Evolutionary conservation across 2,329 filamentous ascomycete genomes (phyloP).

Genomic region (Claviceps citrina): DNA sequence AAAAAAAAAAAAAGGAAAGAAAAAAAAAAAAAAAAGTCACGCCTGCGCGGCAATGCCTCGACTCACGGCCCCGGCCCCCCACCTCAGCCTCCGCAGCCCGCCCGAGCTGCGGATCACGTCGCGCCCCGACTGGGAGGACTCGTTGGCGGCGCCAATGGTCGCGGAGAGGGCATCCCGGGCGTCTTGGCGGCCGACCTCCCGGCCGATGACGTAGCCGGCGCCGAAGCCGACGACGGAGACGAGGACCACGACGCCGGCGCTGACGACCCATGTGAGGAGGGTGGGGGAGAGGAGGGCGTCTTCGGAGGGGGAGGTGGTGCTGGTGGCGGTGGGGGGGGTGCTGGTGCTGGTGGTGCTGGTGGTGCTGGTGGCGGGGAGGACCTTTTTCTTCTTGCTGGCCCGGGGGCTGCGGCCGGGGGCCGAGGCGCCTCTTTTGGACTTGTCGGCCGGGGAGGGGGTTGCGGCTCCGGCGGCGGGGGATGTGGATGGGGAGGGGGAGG

Average conservation of each 20-base stretch:
- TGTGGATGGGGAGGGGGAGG: conserved; percentile 14
- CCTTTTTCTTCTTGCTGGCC: conserved; percentile 45
- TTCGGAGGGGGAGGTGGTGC: too few relatives aligned
- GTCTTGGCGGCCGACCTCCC: conserved; percentile 50
- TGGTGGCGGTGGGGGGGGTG: too few relatives aligned
- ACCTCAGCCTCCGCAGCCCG: conserved; percentile 37
- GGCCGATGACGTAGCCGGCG: conserved; percentile 51
- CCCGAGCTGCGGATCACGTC: conserved; percentile 38
- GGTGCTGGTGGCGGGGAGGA: conserved; percentile 25
- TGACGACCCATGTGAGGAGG: conserved; percentile 48
- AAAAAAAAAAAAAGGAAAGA: too few relatives aligned
- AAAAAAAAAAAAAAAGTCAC: too few relatives aligned
- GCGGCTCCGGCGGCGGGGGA: conserved; percentile 13
- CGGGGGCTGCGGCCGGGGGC: conserved; percentile 24
- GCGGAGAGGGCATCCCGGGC: conserved; percentile 35
- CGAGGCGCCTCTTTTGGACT: conserved; percentile 33
- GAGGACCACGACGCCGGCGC: conserved; percentile 51
- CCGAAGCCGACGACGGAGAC: conserved; percentile 55
- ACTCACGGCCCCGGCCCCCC: conserved; percentile 36
- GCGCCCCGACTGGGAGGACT: conserved; percentile 33
- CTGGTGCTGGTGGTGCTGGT: too few relatives aligned
- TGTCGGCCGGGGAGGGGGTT: too few relatives aligned
- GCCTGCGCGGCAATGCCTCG: conserved; percentile 32
- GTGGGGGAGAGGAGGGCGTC: conserved; percentile 40
- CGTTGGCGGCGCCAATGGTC: conserved; percentile 27